Evolutionary conservation across 352 stramenopile species (phyloP).

Genomic region (Salisapilia sapeloensis): DNA sequence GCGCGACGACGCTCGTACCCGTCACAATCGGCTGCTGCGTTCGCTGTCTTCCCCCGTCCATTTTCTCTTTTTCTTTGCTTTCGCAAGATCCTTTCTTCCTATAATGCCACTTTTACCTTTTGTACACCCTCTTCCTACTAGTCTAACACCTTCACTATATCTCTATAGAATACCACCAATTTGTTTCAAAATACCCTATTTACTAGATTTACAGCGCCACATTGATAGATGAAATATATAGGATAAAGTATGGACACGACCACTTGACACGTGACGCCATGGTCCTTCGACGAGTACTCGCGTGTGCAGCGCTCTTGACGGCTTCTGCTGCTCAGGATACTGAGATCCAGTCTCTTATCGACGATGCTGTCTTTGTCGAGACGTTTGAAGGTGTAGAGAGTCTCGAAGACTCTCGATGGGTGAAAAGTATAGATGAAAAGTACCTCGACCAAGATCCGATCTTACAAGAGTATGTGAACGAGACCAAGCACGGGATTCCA

Average conservation of each 20-base stretch:
- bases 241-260: too few species aligned
- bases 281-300: background rate
- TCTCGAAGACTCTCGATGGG: conserved; percentile 53
- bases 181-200: too few species aligned
- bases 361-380: conserved; percentile 52
- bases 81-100: too few species aligned
- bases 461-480: conserved; percentile 42
- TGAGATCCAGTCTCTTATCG: conserved; percentile 20
- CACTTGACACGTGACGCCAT: too few species aligned
- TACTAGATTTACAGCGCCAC: too few species aligned
- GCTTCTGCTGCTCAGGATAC: background rate
- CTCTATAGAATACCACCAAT: too few species aligned
- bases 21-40: conserved; percentile 93
- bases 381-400: conserved; percentile 47
- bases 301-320: background rate
- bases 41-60: conserved; percentile 60
- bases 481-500: conserved; percentile 26
- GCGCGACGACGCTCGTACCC: conserved; percentile 93
- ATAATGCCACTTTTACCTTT: too few species aligned
- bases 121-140: too few species aligned
- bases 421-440: conserved; percentile 73
- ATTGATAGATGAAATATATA: too few species aligned
- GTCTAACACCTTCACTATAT: too few species aligned
- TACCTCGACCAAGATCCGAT: conserved; percentile 55
- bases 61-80: conserved; percentile 5